These are phyloP conservation scores for Hyphopichia fennica DNA, from an alignment of 1,139 yeast genomes.

Conservation along the genomic window DNA sequence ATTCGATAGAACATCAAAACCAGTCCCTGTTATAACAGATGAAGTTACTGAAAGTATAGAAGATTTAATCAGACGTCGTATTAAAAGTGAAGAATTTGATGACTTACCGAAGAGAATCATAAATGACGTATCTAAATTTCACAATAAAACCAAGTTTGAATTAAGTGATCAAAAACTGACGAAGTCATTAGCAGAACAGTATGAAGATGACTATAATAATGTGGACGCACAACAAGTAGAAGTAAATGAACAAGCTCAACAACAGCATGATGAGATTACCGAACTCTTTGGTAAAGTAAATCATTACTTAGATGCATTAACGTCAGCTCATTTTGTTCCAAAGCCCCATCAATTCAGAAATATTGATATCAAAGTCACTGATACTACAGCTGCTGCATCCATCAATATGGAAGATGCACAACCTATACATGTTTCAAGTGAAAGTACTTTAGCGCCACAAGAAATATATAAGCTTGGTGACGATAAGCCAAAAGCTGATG, in stretches of 20 bases:
- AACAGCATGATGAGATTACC: slow-evolving; percentile 76
- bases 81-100: slow-evolving; percentile 73
- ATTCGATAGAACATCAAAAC: slow-evolving; percentile 48
- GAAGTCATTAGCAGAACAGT: slow-evolving; percentile 87
- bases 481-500: slow-evolving; percentile 47
- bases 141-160: slow-evolving; percentile 51
- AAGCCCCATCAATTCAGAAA: slow-evolving; percentile 76
- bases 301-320: slow-evolving; percentile 79
- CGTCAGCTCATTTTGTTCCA: slow-evolving; percentile 93
- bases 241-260: slow-evolving; percentile 60
- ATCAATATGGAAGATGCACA: slow-evolving; percentile 96
- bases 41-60: slow-evolving; percentile 85
- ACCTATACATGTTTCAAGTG: slow-evolving; percentile 77
- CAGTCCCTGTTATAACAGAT: slow-evolving; percentile 87
- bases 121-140: slow-evolving; percentile 62
- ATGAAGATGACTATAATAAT: slow-evolving; percentile 78
- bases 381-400: slow-evolving; percentile 54
- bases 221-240: slow-evolving; percentile 40
- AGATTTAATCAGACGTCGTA: slow-evolving; percentile 82
- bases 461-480: slow-evolving; percentile 74
- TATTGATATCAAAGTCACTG: slow-evolving; percentile 70
- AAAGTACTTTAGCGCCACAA: slow-evolving; percentile 89
- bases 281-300: slow-evolving; percentile 62
- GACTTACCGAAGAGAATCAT: slow-evolving; percentile 76
- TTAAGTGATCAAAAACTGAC: slow-evolving; percentile 82